These are phyloP conservation scores for Wickerhamiella infanticola DNA, from an alignment of 1,139 yeast genomes.

Conservation along the genomic window DNA sequence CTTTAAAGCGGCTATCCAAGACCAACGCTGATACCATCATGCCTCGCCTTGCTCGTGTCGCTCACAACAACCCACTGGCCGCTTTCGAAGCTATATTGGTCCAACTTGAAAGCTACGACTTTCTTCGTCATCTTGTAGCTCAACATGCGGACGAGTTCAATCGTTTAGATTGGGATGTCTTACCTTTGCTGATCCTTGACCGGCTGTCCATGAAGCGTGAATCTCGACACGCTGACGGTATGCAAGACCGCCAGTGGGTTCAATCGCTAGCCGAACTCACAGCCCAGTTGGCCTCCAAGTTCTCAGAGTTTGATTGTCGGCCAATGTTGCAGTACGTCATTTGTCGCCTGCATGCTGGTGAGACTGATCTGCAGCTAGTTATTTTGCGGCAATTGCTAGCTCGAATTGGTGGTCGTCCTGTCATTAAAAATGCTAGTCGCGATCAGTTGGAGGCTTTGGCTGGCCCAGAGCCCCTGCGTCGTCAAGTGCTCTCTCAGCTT, in stretches of 20 bases:
- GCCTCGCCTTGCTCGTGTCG: constrained; percentile 57
- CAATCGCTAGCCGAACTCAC: background rate
- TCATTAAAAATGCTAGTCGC: background rate
- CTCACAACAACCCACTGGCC: constrained; percentile 71
- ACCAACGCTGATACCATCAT: constrained; percentile 68
- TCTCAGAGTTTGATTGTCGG: background rate
- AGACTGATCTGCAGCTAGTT: background rate
- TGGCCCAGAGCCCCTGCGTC: background rate
- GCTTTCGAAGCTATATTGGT: constrained; percentile 33
- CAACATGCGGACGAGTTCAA: background rate
- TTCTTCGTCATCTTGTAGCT: constrained; percentile 56
- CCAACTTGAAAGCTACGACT: constrained; percentile 79
- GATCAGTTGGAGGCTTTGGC: background rate
- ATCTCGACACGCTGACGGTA: background rate
- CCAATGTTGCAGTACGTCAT: background rate
- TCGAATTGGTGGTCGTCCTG: background rate
- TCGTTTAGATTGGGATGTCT: background rate
- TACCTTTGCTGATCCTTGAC: background rate
- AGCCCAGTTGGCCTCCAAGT: background rate
- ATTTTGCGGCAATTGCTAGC: background rate
- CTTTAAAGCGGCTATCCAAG: constrained; percentile 72
- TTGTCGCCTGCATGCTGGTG: background rate
- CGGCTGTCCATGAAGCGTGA: background rate
- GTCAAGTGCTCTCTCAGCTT: background rate
- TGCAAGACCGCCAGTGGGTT: background rate